These are phyloP conservation scores for Moringa oleifera DNA, from an alignment of 345 rosid species.

Conservation along the genomic window DNA sequence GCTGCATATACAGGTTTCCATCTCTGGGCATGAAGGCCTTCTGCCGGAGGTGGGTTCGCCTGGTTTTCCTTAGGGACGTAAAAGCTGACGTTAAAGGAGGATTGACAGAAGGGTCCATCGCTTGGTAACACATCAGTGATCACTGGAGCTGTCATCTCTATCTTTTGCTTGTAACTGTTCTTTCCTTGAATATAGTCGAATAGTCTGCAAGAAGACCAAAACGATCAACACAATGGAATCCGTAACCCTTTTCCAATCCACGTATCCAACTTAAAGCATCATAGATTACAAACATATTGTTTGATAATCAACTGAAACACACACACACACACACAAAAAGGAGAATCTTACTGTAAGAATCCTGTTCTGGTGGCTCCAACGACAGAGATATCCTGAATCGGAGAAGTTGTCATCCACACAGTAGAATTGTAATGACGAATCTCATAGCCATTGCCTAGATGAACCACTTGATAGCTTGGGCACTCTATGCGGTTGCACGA, in stretches of 20 bases:
- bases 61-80: constrained; percentile 76
- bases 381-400: constrained; percentile 71
- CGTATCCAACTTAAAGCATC: too few relatives aligned
- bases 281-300: too few relatives aligned
- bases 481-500: constrained; percentile 77
- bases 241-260: too few relatives aligned
- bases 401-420: constrained; percentile 63
- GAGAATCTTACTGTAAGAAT: constrained; percentile 47
- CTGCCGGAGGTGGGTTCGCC: constrained; percentile 64
- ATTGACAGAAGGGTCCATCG: constrained; percentile 82
- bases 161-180: constrained; percentile 44
- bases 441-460: constrained; percentile 54
- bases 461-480: constrained; percentile 49
- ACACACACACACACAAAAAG: not conserved
- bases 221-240: too few relatives aligned
- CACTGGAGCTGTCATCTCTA: constrained; percentile 94
- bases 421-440: constrained; percentile 58
- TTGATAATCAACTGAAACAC: too few relatives aligned
- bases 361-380: constrained; percentile 66
- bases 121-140: constrained; percentile 65
- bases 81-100: constrained; percentile 72
- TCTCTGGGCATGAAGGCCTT: constrained; percentile 62
- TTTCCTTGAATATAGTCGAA: constrained; percentile 84
- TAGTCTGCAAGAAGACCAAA: constrained; percentile 32
- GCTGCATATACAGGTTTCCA: constrained; percentile 59